Evolutionary conservation across 202 grass and related monocot genomes (phyloP), one percentile per base, ranked within the genome.

Genomic region (Zoysia matrella): DNA sequence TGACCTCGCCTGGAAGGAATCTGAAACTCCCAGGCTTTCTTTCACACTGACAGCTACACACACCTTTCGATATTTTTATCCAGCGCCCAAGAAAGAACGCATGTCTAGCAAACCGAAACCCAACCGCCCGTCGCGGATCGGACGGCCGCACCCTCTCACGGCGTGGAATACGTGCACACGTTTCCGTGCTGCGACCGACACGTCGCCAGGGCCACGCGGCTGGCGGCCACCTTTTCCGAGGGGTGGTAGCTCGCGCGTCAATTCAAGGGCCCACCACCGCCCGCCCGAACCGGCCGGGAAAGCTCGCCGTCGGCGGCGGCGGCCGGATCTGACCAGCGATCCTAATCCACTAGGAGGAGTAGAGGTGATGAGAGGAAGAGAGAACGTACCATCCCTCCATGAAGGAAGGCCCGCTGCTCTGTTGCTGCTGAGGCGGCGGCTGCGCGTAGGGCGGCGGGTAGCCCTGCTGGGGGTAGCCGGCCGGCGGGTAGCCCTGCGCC

Each of bases 361-460:
- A 11, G 54, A 60, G 6, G 48, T 44, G 44, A 64, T 7, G 2
- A 30, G 64, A 49, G 50, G 60, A 45, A 15, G 47, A 64, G 48
- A 30, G 78, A 79, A 67, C 86, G 8, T 85, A 94, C 94, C 94
- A 97, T 94, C 94, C 94, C 57, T 97, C 47, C 47, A 36, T 36
- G 30, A 36, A 36, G 1, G 30, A 36, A 36, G 30, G 30, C 30
- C 30, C 30, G 30, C 30, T 36, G 30, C 30, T 36, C 30, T 36
- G 30, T 1, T 36, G 30, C 30, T 36, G 30, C 30, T 1, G 30
- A 1, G 30, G 30, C 30, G 30, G 30, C 30, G 30, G 30, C 30
- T 36, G 30, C 30, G 30, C 30, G 30, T 36, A 36, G 1, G 30
- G 30, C 30, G 30, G 30, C 30, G 30, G 30, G 30, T 36, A 36